phyloP scores from a whole-genome alignment of 2,329 filamentous ascomycete species.

The Talaromyces marneffei region DNA sequence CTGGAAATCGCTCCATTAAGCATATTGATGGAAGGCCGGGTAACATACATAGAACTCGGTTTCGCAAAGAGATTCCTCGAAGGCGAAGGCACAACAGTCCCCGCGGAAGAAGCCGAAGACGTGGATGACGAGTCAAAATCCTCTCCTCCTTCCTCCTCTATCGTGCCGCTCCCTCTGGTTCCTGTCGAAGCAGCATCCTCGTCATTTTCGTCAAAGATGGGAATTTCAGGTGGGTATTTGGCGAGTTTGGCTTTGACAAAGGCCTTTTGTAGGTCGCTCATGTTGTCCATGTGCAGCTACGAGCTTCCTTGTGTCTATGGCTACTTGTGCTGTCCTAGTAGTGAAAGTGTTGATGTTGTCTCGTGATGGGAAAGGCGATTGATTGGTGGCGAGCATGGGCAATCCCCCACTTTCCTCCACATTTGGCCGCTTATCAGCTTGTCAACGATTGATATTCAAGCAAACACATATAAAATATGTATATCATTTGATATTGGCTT shows the following conservation, averaged over 20 bases:
- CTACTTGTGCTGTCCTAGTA: background rate
- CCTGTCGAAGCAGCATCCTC: slow-evolving; percentile 24
- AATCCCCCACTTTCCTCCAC: slow-evolving; percentile 1
- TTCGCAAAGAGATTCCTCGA: slow-evolving; percentile 68
- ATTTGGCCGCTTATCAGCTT: background rate
- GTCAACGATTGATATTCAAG: too few species aligned
- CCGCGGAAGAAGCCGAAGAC: slow-evolving; percentile 86
- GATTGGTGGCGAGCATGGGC: background rate
- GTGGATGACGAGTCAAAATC: slow-evolving; percentile 58
- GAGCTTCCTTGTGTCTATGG: background rate
- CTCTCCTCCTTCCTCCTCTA: slow-evolving; percentile 32
- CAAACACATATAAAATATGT: too few species aligned
- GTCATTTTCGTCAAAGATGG: slow-evolving; percentile 38
- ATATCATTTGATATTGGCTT: background rate
- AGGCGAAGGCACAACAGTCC: slow-evolving; percentile 78
- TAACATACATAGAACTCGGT: slow-evolving; percentile 55
- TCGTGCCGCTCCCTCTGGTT: slow-evolving; percentile 33
- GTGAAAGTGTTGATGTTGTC: background rate
- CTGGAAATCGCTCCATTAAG: background rate
- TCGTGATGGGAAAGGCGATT: background rate
- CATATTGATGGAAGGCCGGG: background rate
- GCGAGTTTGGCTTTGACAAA: slow-evolving; percentile 72
- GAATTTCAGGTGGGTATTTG: slow-evolving; percentile 52
- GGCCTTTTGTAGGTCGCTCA: slow-evolving; percentile 76
- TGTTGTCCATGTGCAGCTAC: slow-evolving; percentile 31